phyloP scores from a whole-genome alignment of 768 basidiomycete species.

The Ramaria rubella region DNA sequence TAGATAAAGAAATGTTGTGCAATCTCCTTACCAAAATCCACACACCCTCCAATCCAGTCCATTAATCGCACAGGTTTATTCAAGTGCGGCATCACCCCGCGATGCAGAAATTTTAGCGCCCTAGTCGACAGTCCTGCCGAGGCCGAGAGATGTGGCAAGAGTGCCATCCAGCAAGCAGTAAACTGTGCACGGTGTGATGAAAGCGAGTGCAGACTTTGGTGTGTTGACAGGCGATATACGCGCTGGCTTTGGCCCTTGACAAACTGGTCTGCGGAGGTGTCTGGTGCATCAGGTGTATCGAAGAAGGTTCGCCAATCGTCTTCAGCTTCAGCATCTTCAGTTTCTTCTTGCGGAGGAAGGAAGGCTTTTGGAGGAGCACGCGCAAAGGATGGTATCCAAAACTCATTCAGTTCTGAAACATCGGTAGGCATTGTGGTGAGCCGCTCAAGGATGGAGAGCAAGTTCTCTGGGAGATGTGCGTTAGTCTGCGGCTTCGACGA shows the following conservation, averaged over 20 bases:
- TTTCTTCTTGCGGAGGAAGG: slow-evolving; percentile 13
- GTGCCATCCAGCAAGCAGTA: slow-evolving; percentile 69
- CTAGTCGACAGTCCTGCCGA: slow-evolving; percentile 42
- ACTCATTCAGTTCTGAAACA: slow-evolving; percentile 58
- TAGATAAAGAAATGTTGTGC: too few relatives aligned
- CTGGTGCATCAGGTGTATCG: slow-evolving; percentile 54
- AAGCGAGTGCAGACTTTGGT: slow-evolving; percentile 72
- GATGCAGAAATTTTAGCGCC: slow-evolving; percentile 73
- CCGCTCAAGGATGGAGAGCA: slow-evolving; percentile 59
- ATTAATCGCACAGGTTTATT: slow-evolving; percentile 74
- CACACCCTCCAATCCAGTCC: slow-evolving; percentile 85
- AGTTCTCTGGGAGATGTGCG: slow-evolving; percentile 40
- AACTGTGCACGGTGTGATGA: slow-evolving; percentile 76
- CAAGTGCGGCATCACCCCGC: slow-evolving; percentile 75
- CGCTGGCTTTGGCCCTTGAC: slow-evolving; percentile 35
- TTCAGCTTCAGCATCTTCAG: slow-evolving; percentile 23
- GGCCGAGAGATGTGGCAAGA: slow-evolving; percentile 55
- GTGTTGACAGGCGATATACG: slow-evolving; percentile 58
- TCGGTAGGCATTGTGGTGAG: slow-evolving; percentile 72
- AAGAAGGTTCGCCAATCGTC: slow-evolving; percentile 84
- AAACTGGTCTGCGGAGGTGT: slow-evolving; percentile 25
- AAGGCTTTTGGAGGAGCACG: slow-evolving; percentile 47
- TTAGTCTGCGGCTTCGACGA: slow-evolving; percentile 24
- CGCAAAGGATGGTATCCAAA: slow-evolving; percentile 72
- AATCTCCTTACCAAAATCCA: slow-evolving; percentile 60